Evolutionary conservation across 2,329 filamentous ascomycete species (phyloP), one percentile per base, ranked within the genome.

Genomic region (Colletotrichum sp.): DNA sequence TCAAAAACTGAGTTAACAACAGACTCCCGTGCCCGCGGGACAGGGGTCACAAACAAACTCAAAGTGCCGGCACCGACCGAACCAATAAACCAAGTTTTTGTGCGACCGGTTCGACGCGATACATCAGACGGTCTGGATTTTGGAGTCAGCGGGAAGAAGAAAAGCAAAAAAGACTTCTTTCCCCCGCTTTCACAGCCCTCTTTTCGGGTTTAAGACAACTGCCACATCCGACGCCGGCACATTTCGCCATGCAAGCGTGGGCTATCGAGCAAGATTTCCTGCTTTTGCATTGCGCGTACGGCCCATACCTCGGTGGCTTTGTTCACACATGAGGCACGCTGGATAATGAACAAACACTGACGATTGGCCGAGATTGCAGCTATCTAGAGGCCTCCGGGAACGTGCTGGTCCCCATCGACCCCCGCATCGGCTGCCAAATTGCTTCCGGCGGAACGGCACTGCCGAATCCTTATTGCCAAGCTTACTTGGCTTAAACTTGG

Each of bases 231-330:
- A 69, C 72, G 39, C 52, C 30, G 34, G 34, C 58, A 62, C 22
- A 36, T n/a, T 52, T 43, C 30, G 27, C 27, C 61, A 62, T 65
- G 70, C 69, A 48, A 34, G 43, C 60, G 58, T 52, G 71, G 66
- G 52, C 48, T 65, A 16, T 18, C 73, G 56, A 67, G n/a, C 43
- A 67, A 73, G 32, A 56, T 58, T 39, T 75, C 30, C 58, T 56
- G 55, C 65, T 61, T 48, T 58, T 52, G 58, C 70, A 60, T 76
- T 76, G 70, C 74, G 70, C 65, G 65, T 74, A 48, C 58, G 65
- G 36, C 36, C 70, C 74, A 69, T 74, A 34, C 22, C 34, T 58
- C 25, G 48, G 56, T 69, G 56, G 70, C 70, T 69, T 68, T 60
- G 64, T 66, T 67, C 74, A 64, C 60, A 65, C 74, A 65, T 28